phyloP scores from a whole-genome alignment of 441 rosid genomes.

The Adansonia madagascariensis region DNA sequence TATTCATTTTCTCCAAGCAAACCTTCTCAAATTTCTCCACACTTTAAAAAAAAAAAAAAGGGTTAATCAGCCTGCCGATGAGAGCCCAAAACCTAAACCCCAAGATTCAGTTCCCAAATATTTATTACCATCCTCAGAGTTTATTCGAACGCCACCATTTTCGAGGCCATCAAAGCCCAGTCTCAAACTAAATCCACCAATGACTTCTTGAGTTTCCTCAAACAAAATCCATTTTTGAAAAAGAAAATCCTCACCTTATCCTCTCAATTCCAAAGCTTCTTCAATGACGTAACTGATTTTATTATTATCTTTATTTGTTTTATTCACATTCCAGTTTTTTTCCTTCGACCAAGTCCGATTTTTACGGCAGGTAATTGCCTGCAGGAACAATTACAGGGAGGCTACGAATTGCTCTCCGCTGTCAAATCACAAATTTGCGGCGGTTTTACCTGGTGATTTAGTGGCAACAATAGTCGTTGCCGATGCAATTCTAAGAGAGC shows the following conservation, averaged over 20 bases:
- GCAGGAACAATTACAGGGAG: conserved; percentile 40
- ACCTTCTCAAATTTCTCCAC: background rate
- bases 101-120: conserved; percentile 32
- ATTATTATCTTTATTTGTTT: background rate
- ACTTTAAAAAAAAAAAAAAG: conserved; percentile 11
- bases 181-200: conserved; percentile 38
- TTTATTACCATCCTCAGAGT: conserved; percentile 48
- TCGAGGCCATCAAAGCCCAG: conserved; percentile 41
- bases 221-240: conserved; percentile 50
- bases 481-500: conserved; percentile 56
- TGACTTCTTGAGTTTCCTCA: conserved; percentile 40
- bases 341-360: background rate
- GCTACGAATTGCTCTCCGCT: conserved; percentile 30
- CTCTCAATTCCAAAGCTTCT: conserved; percentile 46
- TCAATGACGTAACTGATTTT: conserved; percentile 48
- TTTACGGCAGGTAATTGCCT: conserved; percentile 44
- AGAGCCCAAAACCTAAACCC: conserved; percentile 28
- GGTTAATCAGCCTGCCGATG: conserved; percentile 35
- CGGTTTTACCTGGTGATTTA: conserved; percentile 82
- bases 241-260: conserved; percentile 43
- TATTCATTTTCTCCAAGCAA: background rate
- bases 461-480: conserved; percentile 86
- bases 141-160: conserved; percentile 46
- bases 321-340: conserved; percentile 8
- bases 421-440: conserved; percentile 71